A percentile compares a stretch with the other conserved stretches of the same genome.
Evolutionary conservation across 2,329 filamentous ascomycete species (phyloP).

Genomic region (Phoma herbarum): DNA sequence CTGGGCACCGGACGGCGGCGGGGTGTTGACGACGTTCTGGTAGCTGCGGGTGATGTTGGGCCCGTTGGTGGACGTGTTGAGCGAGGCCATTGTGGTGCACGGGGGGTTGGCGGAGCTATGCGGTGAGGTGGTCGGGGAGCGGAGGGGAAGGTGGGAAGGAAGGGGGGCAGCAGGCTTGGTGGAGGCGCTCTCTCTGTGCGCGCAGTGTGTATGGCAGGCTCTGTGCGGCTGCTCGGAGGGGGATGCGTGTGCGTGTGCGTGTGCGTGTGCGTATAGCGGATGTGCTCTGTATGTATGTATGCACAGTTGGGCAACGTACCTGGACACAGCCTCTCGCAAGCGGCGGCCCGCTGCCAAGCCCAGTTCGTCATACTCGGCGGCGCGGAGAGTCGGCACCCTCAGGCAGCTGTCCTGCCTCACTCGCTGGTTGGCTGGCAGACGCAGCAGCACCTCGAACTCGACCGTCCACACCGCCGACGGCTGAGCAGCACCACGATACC

Average conservation of each 20-base stretch:
- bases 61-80: conserved; percentile 64
- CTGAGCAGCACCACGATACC: conserved; percentile 2
- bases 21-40: conserved; percentile 70
- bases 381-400: conserved; percentile 3
- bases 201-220: conserved; percentile 4
- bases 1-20: conserved; percentile 64
- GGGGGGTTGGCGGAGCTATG: conserved; percentile 13
- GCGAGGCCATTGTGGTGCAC: conserved; percentile 69
- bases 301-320: conserved; percentile 13
- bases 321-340: conserved; percentile 22
- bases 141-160: conserved; percentile 6
- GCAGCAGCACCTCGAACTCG: conserved; percentile 1
- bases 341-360: conserved; percentile 12
- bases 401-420: conserved; percentile 29
- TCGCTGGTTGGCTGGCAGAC: conserved; percentile 21
- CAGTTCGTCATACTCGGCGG: conserved; percentile 22
- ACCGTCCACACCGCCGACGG: background rate
- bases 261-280: conserved; percentile 5
- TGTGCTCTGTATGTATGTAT: too few species aligned
- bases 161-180: conserved; percentile 5
- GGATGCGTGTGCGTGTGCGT: background rate
- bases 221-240: conserved; percentile 12
- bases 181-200: conserved; percentile 11
- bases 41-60: conserved; percentile 66
- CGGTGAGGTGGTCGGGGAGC: conserved; percentile 13